Percentiles rank a stretch among this genome's conserved stretches.
Conservation (phyloP, 1,139 yeast species). For the Yamadazyma trypodendri region DNA sequence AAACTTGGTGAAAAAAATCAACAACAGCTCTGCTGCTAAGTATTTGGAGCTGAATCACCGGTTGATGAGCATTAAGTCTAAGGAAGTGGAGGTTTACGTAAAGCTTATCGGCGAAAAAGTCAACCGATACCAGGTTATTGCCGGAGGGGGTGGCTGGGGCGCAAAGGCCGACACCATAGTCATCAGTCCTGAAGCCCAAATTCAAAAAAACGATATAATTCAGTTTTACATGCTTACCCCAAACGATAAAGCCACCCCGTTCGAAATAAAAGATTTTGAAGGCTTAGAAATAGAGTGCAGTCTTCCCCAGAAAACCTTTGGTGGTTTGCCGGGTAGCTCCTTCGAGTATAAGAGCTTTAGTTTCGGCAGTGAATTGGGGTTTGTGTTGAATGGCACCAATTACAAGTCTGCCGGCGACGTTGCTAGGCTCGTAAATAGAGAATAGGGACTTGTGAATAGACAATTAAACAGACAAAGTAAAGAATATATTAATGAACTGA, state of each 20-base stretch:
- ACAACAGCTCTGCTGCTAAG: conserved; percentile 50
- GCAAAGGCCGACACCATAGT: conserved; percentile 59
- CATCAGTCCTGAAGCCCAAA: conserved; percentile 53
- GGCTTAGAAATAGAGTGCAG: conserved; percentile 31
- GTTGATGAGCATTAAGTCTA: conserved; percentile 44
- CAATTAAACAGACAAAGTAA: too few relatives aligned
- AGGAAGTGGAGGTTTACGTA: conserved; percentile 49
- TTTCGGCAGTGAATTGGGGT: conserved; percentile 49
- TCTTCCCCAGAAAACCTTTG: conserved; percentile 27
- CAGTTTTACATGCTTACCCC: conserved; percentile 51
- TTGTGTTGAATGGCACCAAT: conserved; percentile 34
- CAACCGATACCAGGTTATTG: conserved; percentile 48
- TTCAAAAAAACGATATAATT: conserved; percentile 44
- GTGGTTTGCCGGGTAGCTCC: conserved; percentile 6
- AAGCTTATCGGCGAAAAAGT: conserved; percentile 21
- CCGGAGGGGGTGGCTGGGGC: conserved; percentile 72
- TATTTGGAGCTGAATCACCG: conserved; percentile 43
- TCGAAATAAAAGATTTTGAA: conserved; percentile 9
- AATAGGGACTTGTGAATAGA: too few relatives aligned
- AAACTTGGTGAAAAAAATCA: conserved; percentile 51
- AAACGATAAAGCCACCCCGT: conserved; percentile 20
- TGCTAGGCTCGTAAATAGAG: conserved; percentile 1
- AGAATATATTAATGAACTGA: background rate
- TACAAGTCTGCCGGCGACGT: conserved; percentile 46
- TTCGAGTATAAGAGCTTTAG: conserved; percentile 33